phyloP scores from a whole-genome alignment of 164 flowering plant species.

The Amborella trichopoda region DNA sequence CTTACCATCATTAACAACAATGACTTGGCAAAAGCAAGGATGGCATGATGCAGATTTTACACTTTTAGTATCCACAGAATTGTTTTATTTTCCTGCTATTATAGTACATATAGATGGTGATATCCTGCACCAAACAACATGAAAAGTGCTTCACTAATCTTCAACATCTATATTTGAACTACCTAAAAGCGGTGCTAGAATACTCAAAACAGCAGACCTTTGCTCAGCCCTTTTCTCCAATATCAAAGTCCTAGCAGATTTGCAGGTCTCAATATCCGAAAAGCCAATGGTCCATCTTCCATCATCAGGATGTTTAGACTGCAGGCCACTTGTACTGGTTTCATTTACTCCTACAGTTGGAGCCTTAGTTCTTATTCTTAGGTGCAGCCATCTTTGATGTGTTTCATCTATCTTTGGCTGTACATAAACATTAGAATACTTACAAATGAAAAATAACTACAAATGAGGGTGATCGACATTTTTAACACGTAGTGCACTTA shows the following conservation, averaged over 20 bases:
- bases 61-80: no score
- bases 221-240: slow-evolving; percentile 31
- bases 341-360: slow-evolving; percentile 19
- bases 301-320: slow-evolving; percentile 13
- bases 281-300: slow-evolving; percentile 62
- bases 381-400: slow-evolving; percentile 54
- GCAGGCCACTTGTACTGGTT: slow-evolving; percentile 2
- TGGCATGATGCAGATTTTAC: no score
- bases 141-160: slow-evolving; percentile 10
- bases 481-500: not conserved
- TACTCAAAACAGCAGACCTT: slow-evolving; percentile 29
- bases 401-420: slow-evolving; percentile 48
- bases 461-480: slow-evolving; percentile 1
- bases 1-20: no score
- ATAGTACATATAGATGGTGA: no score
- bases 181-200: slow-evolving; percentile 30
- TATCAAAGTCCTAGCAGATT: slow-evolving; percentile 29
- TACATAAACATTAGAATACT: slow-evolving; percentile 1
- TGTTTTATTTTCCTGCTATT: no score
- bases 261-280: slow-evolving; percentile 30
- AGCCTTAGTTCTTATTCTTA: slow-evolving; percentile 35
- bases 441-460: not conserved
- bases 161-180: slow-evolving; percentile 8
- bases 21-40: no score
- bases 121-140: no score